Conservation (phyloP, 2,329 filamentous ascomycete genomes). For the Trichoderma sp. region DNA sequence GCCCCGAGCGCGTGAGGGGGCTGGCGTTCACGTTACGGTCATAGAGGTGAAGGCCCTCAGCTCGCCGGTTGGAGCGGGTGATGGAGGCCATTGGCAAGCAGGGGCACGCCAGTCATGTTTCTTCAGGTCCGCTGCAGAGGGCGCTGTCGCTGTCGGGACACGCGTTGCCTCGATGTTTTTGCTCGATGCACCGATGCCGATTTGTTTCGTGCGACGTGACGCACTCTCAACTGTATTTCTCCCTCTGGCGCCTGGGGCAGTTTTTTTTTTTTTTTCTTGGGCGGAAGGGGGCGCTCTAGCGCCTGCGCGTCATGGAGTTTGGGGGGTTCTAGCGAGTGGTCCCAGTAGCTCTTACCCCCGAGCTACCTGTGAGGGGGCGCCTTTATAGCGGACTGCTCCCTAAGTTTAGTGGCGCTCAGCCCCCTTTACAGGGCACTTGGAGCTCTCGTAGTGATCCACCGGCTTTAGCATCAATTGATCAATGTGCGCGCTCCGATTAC, state of each 20-base stretch:
- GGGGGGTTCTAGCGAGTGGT: constrained; percentile 11
- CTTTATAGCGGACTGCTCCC: not conserved
- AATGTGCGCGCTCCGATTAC: not conserved
- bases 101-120: constrained; percentile 39
- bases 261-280: constrained; percentile 5
- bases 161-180: constrained; percentile 22
- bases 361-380: not conserved
- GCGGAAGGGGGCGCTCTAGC: constrained; percentile 17
- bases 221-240: not conserved
- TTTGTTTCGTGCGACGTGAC: constrained; percentile 22
- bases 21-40: constrained; percentile 30
- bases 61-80: constrained; percentile 51
- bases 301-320: constrained; percentile 16
- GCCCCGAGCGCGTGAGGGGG: constrained; percentile 27
- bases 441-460: not conserved
- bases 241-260: not conserved
- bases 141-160: constrained; percentile 21
- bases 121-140: constrained; percentile 21
- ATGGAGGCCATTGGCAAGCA: constrained; percentile 49
- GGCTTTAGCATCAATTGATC: not conserved
- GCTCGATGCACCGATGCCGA: constrained; percentile 16
- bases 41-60: constrained; percentile 45
- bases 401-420: not conserved
- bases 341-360: constrained; percentile 3
- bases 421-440: not conserved